A percentile compares a stretch with the other conserved stretches of the same genome.
Conservation (phyloP, 176 grass and related monocot genomes). For the Avena atlantica region DNA sequence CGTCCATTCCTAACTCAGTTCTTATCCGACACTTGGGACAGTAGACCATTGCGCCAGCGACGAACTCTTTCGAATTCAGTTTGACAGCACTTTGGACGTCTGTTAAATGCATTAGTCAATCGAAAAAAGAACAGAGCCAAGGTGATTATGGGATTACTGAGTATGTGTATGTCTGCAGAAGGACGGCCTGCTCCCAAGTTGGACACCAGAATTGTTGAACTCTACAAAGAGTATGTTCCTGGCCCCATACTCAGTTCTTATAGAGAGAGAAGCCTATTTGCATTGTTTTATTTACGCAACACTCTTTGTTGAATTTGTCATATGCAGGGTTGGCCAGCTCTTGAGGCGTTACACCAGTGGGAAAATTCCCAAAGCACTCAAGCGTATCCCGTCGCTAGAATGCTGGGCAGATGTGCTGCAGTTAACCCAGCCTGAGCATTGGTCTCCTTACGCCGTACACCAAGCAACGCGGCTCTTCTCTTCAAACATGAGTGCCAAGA, state of each 20-base stretch:
- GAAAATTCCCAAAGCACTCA: conserved; percentile 87
- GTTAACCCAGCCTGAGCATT: conserved; percentile 85
- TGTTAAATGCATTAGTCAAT: neutral
- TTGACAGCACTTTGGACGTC: neutral
- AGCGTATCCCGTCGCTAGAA: conserved; percentile 74
- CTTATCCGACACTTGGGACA: neutral
- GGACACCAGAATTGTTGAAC: conserved; percentile 59
- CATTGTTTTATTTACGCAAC: neutral
- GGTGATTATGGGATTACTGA: neutral
- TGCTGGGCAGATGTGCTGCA: conserved; percentile 82
- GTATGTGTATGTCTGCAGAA: conserved; percentile 50
- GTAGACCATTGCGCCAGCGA: neutral
- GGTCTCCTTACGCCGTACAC: conserved; percentile 91
- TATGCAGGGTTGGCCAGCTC: conserved; percentile 75
- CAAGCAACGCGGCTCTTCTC: conserved; percentile 92
- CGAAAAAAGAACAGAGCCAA: neutral
- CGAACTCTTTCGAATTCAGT: neutral
- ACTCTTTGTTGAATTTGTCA: neutral
- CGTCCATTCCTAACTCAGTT: neutral
- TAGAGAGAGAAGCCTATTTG: neutral
- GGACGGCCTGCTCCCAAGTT: conserved; percentile 61
- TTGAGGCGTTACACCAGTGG: conserved; percentile 84
- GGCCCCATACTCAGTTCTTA: neutral
- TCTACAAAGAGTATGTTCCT: conserved; percentile 68
- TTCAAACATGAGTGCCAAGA: conserved; percentile 81